Evolutionary conservation across 2,329 filamentous ascomycete genomes (phyloP).

Genomic region (Ophiosphaerella herpotricha): DNA sequence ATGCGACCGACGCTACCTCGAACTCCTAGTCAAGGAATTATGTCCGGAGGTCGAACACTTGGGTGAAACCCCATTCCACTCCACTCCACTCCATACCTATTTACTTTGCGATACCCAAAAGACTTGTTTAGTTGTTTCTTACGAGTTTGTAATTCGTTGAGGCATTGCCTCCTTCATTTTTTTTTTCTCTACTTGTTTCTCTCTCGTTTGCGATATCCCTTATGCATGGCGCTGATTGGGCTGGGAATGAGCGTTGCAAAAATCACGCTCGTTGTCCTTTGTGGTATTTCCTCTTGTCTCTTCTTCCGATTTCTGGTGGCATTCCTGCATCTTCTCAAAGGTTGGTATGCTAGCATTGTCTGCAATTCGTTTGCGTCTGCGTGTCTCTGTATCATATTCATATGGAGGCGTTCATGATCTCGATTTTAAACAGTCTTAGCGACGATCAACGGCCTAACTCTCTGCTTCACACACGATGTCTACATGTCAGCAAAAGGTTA

Average conservation of each 20-base stretch:
- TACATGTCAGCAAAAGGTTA: constrained; percentile 7
- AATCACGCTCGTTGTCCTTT: constrained; percentile 40
- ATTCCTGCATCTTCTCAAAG: constrained; percentile 26
- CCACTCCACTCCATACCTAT: constrained; percentile 14
- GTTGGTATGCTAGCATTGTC: constrained; percentile 38
- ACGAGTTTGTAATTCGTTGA: constrained; percentile 4
- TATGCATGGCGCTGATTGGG: constrained; percentile 42
- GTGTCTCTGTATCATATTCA: constrained; percentile 37
- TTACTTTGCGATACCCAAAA: constrained; percentile 45
- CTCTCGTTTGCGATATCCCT: constrained; percentile 1
- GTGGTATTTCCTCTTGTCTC: constrained; percentile 6
- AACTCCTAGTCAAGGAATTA: constrained; percentile 46
- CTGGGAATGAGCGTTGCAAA: constrained; percentile 23
- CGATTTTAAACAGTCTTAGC: constrained; percentile 9
- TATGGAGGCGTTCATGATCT: constrained; percentile 25
- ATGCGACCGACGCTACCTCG: constrained; percentile 38
- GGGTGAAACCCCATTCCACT: constrained; percentile 27
- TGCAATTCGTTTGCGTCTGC: constrained; percentile 8
- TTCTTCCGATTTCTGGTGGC: constrained; percentile 24
- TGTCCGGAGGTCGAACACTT: constrained; percentile 45
- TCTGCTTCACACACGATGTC: constrained; percentile 10
- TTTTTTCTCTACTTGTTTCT: constrained; percentile 9
- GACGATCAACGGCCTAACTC: constrained; percentile 20
- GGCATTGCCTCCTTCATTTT: constrained; percentile 4
- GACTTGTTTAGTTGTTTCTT: constrained; percentile 24